A percentile compares a stretch with the other conserved stretches of the same genome.
Evolutionary conservation across 169 alveolate genomes (phyloP).

Genomic region (Cryptosporidium sp.): DNA sequence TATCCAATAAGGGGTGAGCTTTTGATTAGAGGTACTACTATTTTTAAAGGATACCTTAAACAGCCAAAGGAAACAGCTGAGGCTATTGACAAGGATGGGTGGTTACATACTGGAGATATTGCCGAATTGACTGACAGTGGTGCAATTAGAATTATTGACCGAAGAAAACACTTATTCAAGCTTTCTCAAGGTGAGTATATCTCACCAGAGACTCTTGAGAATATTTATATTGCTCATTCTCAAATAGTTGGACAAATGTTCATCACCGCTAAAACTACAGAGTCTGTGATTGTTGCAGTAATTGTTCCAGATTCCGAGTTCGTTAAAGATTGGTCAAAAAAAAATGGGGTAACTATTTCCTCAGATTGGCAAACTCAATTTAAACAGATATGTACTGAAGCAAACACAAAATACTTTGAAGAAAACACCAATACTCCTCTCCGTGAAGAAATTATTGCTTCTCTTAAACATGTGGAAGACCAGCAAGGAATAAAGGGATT

Average conservation of each 20-base stretch:
- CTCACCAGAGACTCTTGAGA: slow-evolving; percentile 95
- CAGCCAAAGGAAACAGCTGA: slow-evolving; percentile 88
- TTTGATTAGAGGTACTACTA: slow-evolving; percentile 87
- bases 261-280: slow-evolving; percentile 82
- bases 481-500: slow-evolving; percentile 80
- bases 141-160: slow-evolving; percentile 92
- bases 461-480: slow-evolving; percentile 77
- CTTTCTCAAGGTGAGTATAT: slow-evolving; percentile 96
- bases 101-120: slow-evolving; percentile 94
- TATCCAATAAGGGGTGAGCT: slow-evolving; percentile 93
- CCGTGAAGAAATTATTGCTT: slow-evolving; percentile 63
- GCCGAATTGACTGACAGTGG: slow-evolving; percentile 87
- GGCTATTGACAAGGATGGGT: slow-evolving; percentile 91
- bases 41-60: slow-evolving; percentile 90
- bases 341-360: slow-evolving; percentile 19
- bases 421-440: slow-evolving; percentile 25
- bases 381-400: slow-evolving; percentile 77
- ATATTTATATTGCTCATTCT: slow-evolving; percentile 81
- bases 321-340: slow-evolving; percentile 43
- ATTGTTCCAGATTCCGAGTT: slow-evolving; percentile 78
- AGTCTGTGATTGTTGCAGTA: slow-evolving; percentile 78
- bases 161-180: slow-evolving; percentile 94
- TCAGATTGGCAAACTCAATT: slow-evolving; percentile 12
- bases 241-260: slow-evolving; percentile 80
- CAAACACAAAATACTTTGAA: slow-evolving; percentile 30